Conservation (phyloP, 2,329 filamentous ascomycete species). For the Ascochyta fabae region DNA sequence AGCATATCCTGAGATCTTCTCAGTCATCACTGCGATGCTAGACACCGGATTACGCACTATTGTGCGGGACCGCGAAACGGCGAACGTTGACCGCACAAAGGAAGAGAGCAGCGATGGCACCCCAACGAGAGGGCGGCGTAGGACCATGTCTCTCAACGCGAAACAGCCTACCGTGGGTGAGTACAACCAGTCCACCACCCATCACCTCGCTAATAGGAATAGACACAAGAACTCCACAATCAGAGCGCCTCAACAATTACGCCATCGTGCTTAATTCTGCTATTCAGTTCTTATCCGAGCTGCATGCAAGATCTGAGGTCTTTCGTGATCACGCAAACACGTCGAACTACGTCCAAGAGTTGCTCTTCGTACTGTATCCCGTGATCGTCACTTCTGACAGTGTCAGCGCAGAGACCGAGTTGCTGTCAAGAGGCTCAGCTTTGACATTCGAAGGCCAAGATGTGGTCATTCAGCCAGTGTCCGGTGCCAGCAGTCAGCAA, state of each 20-base stretch:
- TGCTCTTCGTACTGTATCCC: slow-evolving; percentile 83
- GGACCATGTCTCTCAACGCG: slow-evolving; percentile 71
- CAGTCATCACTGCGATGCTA: slow-evolving; percentile 84
- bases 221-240: slow-evolving; percentile 43
- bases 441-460: slow-evolving; percentile 86
- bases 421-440: slow-evolving; percentile 81
- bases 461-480: slow-evolving; percentile 79
- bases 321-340: slow-evolving; percentile 84
- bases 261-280: slow-evolving; percentile 75
- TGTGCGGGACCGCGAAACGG: slow-evolving; percentile 43
- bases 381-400: slow-evolving; percentile 85
- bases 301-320: slow-evolving; percentile 75
- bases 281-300: slow-evolving; percentile 77
- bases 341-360: slow-evolving; percentile 80
- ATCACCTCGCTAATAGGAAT: slow-evolving; percentile 19
- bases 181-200: background rate
- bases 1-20: slow-evolving; percentile 76
- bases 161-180: slow-evolving; percentile 55
- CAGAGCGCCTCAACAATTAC: slow-evolving; percentile 59
- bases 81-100: slow-evolving; percentile 22
- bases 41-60: slow-evolving; percentile 75
- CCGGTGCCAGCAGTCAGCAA: slow-evolving; percentile 62
- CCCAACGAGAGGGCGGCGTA: slow-evolving; percentile 55
- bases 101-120: slow-evolving; percentile 26
- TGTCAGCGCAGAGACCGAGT: slow-evolving; percentile 81